Evolutionary conservation across 345 rosid genomes (phyloP).

Genomic region (Ailanthus altissimus): DNA sequence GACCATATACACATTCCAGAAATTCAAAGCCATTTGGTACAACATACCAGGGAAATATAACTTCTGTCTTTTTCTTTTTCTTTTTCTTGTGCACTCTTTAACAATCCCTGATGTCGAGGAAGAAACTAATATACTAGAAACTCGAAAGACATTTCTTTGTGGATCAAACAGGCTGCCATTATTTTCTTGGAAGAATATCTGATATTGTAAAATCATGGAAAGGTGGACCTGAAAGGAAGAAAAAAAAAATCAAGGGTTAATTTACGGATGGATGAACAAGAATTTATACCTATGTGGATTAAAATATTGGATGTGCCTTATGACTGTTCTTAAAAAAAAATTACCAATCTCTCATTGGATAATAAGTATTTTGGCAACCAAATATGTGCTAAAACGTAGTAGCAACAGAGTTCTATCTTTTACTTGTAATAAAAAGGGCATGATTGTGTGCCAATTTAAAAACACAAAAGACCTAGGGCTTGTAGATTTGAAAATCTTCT

Average conservation of each 20-base stretch:
- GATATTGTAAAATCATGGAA: conserved; percentile 84
- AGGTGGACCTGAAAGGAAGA: conserved; percentile 75
- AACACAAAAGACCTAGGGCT: too few relatives aligned
- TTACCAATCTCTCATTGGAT: too few relatives aligned
- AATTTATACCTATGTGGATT: neutral
- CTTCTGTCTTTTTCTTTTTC: neutral
- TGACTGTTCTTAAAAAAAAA: too few relatives aligned
- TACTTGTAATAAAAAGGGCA: too few relatives aligned
- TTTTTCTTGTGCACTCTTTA: neutral
- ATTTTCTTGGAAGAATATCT: conserved; percentile 56
- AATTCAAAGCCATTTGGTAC: neutral
- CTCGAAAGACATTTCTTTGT: neutral
- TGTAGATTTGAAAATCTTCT: neutral
- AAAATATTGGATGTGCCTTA: neutral
- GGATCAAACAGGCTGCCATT: conserved; percentile 9
- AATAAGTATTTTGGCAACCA: too few relatives aligned
- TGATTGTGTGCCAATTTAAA: too few relatives aligned
- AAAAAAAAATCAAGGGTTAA: neutral
- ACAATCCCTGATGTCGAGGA: neutral
- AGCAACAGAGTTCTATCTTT: too few relatives aligned
- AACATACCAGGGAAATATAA: neutral
- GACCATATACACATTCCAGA: neutral
- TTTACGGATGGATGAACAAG: neutral
- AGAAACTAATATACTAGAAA: neutral
- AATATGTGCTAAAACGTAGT: too few relatives aligned